These are phyloP conservation scores for Spongospora subterranea DNA, from an alignment of 208 protist species.

Conservation along the genomic window DNA sequence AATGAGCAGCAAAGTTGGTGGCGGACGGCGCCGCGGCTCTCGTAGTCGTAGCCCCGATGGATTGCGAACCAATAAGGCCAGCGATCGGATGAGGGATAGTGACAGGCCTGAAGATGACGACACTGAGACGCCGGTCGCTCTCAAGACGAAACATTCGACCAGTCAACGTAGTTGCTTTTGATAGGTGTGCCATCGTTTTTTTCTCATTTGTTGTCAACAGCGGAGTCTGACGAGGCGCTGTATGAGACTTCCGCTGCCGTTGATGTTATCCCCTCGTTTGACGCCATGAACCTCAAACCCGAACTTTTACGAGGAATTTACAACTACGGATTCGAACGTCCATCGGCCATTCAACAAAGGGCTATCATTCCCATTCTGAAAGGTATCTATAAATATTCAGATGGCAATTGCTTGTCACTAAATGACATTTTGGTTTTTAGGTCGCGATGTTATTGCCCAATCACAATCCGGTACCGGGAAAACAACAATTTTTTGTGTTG, in stretches of 20 bases:
- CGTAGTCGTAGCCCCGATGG: not conserved
- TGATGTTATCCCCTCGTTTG: slow-evolving; percentile 89
- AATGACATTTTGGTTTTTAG: slow-evolving; percentile 64
- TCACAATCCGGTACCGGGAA: slow-evolving; percentile 98
- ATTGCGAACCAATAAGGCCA: not conserved
- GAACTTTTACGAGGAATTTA: slow-evolving; percentile 96
- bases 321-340: slow-evolving; percentile 95
- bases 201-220: not conserved
- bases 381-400: not conserved
- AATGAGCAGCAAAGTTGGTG: too few species aligned
- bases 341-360: slow-evolving; percentile 96
- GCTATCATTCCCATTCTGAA: slow-evolving; percentile 84
- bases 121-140: not conserved
- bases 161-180: not conserved
- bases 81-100: not conserved
- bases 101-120: not conserved
- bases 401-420: not conserved
- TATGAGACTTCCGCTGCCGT: slow-evolving; percentile 79
- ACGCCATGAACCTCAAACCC: slow-evolving; percentile 95
- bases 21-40: not conserved
- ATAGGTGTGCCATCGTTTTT: not conserved
- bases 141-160: not conserved
- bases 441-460: slow-evolving; percentile 95
- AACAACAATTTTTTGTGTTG: slow-evolving; percentile 94
- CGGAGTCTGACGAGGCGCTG: slow-evolving; percentile 49